phyloP scores from a whole-genome alignment of 208 protist species.

The Leishmania tarentolae region DNA sequence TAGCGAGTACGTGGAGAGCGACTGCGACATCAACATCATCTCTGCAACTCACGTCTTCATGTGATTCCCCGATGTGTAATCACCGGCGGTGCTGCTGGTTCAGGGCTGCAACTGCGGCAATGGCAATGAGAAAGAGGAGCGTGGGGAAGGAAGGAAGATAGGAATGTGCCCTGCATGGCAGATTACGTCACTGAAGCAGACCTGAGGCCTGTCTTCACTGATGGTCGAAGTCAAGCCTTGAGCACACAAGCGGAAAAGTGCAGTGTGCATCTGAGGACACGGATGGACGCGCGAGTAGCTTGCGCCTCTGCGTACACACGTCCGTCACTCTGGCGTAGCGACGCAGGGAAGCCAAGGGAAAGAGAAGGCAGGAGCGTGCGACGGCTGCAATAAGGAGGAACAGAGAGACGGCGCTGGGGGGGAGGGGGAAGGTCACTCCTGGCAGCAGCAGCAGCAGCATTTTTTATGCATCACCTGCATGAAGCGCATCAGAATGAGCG shows the following conservation, averaged over 20 bases:
- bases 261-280: not conserved
- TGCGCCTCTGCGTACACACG: not conserved
- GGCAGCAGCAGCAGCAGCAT: not conserved
- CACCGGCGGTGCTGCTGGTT: no score
- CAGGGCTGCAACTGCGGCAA: not conserved
- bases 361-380: not conserved
- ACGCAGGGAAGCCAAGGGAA: not conserved
- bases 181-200: not conserved
- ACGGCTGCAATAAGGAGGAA: not conserved
- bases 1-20: slow-evolving; percentile 54
- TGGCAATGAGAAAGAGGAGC: not conserved
- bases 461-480: not conserved
- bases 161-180: not conserved
- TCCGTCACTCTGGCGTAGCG: not conserved
- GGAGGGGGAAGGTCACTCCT: not conserved
- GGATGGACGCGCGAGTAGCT: not conserved
- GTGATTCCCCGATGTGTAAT: not conserved
- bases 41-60: not conserved
- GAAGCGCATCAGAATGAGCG: not conserved
- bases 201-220: not conserved
- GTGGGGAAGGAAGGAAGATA: not conserved
- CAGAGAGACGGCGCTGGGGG: not conserved
- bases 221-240: not conserved
- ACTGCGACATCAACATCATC: slow-evolving; percentile 55
- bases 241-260: not conserved